phyloP scores from a whole-genome alignment of 352 stramenopile genomes.

The Globisporangium irregulare region DNA sequence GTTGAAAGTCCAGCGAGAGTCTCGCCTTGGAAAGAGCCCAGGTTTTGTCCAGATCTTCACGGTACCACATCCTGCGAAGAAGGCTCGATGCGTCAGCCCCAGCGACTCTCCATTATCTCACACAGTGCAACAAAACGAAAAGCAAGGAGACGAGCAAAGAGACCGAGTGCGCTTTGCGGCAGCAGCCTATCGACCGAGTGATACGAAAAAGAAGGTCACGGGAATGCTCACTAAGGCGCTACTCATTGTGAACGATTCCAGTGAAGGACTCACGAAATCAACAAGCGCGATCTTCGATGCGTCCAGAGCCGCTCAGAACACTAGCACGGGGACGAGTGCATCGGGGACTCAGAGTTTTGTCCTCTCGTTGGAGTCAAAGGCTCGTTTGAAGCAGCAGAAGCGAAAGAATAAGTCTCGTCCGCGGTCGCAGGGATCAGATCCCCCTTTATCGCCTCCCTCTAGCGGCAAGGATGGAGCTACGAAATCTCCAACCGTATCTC shows the following conservation, averaged over 20 bases:
- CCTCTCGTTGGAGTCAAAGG: background rate
- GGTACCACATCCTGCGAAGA: conserved; percentile 29
- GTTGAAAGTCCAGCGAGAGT: conserved; percentile 40
- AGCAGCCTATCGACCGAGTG: conserved; percentile 14
- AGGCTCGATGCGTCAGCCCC: background rate
- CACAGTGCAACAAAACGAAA: background rate
- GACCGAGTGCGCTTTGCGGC: conserved; percentile 10
- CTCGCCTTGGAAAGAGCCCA: conserved; percentile 44
- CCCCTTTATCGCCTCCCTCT: conserved; percentile 2
- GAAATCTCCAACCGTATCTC: conserved; percentile 20
- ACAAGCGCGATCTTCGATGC: conserved; percentile 2
- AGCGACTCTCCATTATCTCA: background rate
- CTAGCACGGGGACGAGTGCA: background rate
- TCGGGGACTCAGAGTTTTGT: conserved; percentile 6
- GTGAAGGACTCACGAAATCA: conserved; percentile 3
- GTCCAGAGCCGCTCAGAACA: background rate
- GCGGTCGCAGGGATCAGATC: conserved; percentile 18
- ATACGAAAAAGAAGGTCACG: conserved; percentile 17
- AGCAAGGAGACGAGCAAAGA: background rate
- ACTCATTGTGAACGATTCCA: conserved; percentile 13
- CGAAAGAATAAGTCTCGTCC: conserved; percentile 13
- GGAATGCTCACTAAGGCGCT: conserved; percentile 20
- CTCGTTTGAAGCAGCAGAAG: conserved; percentile 13
- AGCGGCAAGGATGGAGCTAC: conserved; percentile 2
- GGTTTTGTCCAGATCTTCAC: conserved; percentile 79